Evolutionary conservation across 2,329 filamentous ascomycete genomes (phyloP).

Genomic region (Pseudogymnoascus sp.): DNA sequence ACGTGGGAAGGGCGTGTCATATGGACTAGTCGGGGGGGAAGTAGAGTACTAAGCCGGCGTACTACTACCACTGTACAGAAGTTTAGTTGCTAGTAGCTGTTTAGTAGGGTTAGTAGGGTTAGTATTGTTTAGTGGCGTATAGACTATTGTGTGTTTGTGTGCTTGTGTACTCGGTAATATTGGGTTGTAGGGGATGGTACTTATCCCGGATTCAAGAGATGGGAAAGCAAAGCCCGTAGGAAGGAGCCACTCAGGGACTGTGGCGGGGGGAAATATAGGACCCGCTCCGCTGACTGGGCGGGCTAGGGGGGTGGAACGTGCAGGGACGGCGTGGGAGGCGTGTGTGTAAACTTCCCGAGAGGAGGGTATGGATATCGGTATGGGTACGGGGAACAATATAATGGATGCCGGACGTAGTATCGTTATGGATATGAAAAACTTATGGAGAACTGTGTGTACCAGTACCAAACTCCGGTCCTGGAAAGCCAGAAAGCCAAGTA

Average conservation of each 20-base stretch:
- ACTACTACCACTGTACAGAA: background rate
- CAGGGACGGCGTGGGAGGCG: background rate
- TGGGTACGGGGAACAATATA: background rate
- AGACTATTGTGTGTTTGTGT: too few relatives aligned
- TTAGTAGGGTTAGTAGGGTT: background rate
- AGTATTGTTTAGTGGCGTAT: too few relatives aligned
- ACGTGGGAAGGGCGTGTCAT: background rate
- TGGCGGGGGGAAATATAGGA: background rate
- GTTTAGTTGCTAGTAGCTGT: background rate
- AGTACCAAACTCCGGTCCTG: background rate
- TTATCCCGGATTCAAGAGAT: background rate
- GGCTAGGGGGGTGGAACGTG: background rate
- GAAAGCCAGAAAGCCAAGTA: background rate
- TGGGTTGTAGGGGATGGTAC: background rate
- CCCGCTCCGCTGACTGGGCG: background rate
- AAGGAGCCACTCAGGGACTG: background rate
- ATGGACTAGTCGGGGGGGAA: too few relatives aligned
- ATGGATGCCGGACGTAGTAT: too few relatives aligned
- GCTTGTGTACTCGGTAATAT: background rate
- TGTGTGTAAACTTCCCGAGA: background rate
- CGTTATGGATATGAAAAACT: background rate
- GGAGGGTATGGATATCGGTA: background rate
- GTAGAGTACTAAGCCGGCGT: background rate
- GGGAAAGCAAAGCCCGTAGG: background rate
- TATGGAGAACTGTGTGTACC: background rate